Evolutionary conservation across 495 filamentous ascomycete species (phyloP).

Genomic region (Evernia prunastri): DNA sequence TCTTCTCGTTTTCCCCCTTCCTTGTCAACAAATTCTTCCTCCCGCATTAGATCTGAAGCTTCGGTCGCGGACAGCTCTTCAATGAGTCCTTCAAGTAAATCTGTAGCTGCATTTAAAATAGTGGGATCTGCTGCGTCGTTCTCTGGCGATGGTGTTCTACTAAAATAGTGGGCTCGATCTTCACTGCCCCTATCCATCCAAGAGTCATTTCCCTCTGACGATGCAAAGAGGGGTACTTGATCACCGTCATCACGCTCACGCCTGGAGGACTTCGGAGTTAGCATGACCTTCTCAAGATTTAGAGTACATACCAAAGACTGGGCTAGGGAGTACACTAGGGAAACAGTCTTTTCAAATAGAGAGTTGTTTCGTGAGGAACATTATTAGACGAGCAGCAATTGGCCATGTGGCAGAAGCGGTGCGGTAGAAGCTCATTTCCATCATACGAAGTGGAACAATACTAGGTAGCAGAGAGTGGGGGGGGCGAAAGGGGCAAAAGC

Average conservation of each 20-base stretch:
- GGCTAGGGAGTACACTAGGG: background rate
- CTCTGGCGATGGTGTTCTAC: conserved; percentile 8
- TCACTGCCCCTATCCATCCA: conserved; percentile 5
- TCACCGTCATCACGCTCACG: conserved; percentile 54
- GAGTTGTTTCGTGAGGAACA: background rate
- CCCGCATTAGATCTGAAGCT: conserved; percentile 17
- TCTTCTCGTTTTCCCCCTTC: conserved; percentile 38
- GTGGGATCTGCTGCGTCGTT: conserved; percentile 9
- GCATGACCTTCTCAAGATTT: background rate
- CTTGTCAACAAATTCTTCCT: conserved; percentile 31
- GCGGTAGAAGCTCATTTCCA: background rate
- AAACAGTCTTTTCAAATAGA: background rate
- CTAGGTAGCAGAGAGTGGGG: background rate
- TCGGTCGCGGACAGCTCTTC: conserved; percentile 27
- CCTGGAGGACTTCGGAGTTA: background rate
- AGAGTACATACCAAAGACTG: background rate
- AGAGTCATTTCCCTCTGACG: conserved; percentile 35
- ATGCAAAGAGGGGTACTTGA: conserved; percentile 64
- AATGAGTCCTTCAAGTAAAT: conserved; percentile 24
- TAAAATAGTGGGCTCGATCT: conserved; percentile 14
- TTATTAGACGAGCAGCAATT: background rate
- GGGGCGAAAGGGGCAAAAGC: too few relatives aligned
- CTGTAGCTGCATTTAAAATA: conserved; percentile 21
- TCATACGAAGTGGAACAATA: background rate
- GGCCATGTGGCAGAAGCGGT: background rate